Conservation (phyloP, 1,284 basidiomycete species). For the Boletus mariae region DNA sequence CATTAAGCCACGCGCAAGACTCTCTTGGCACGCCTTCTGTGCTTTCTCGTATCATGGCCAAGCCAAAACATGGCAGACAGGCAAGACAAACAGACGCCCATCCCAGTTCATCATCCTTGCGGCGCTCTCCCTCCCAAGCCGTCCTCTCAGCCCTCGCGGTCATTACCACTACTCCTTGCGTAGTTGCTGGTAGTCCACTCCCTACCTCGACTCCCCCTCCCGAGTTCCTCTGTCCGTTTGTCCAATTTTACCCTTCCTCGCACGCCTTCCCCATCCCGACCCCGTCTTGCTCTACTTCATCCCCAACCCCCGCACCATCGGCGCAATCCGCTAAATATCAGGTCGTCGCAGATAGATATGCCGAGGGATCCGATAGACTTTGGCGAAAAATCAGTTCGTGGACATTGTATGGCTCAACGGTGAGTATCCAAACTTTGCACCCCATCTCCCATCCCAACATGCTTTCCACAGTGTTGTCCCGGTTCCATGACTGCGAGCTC, state of each 20-base stretch:
- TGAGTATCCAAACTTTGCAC: constrained; percentile 34
- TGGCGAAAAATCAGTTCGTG: constrained; percentile 60
- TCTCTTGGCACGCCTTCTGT: constrained; percentile 37
- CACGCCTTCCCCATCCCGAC: neutral
- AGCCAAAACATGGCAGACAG: constrained; percentile 30
- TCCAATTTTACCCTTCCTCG: constrained; percentile 24
- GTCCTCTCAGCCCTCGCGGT: constrained; percentile 54
- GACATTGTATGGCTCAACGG: constrained; percentile 60
- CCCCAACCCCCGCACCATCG: neutral
- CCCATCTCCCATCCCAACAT: constrained; percentile 6
- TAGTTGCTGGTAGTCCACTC: constrained; percentile 46
- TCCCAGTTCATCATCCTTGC: neutral
- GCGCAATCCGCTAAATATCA: neutral
- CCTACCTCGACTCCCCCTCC: constrained; percentile 40
- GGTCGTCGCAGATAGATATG: constrained; percentile 54
- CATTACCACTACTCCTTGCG: constrained; percentile 44
- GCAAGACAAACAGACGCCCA: too few relatives aligned
- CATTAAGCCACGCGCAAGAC: constrained; percentile 36
- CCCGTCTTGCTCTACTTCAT: constrained; percentile 1
- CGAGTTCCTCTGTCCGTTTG: constrained; percentile 58
- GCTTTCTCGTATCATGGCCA: constrained; percentile 31
- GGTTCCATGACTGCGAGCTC: constrained; percentile 26
- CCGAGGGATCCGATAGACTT: constrained; percentile 50
- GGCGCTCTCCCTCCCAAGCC: constrained; percentile 39
- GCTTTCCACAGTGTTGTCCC: constrained; percentile 24